Conservation (phyloP, 768 basidiomycete species). For the Boletus rubroflammeus region DNA sequence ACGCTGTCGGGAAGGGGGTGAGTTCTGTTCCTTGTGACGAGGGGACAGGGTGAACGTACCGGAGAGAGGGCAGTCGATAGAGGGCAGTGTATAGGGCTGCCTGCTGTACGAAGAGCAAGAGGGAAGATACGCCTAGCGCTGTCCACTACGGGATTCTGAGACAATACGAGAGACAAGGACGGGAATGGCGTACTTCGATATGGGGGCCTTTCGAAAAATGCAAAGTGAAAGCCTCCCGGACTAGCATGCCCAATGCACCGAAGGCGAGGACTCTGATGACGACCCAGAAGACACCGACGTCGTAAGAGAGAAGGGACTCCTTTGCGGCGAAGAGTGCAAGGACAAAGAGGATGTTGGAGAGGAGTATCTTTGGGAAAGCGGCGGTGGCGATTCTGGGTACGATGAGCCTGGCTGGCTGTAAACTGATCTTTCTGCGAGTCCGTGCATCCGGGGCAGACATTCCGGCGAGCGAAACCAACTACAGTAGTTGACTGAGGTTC, state of each 20-base stretch:
- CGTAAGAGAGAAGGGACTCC: constrained; percentile 61
- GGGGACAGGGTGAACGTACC: constrained; percentile 42
- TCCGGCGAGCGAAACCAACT: constrained; percentile 14
- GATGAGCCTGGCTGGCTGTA: constrained; percentile 46
- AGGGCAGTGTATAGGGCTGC: constrained; percentile 65
- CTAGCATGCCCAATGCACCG: constrained; percentile 60
- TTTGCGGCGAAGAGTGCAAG: constrained; percentile 60
- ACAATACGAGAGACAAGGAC: constrained; percentile 1
- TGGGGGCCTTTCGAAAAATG: constrained; percentile 50
- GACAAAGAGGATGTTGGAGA: constrained; percentile 63
- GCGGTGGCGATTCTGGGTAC: constrained; percentile 46
- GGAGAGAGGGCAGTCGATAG: constrained; percentile 60
- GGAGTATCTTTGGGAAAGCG: constrained; percentile 51
- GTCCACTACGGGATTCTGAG: constrained; percentile 53
- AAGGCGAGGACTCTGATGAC: constrained; percentile 69
- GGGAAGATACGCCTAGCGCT: constrained; percentile 61
- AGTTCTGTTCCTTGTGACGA: neutral
- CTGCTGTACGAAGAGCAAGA: constrained; percentile 66
- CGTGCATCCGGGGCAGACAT: constrained; percentile 68
- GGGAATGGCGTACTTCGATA: constrained; percentile 52
- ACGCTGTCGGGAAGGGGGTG: constrained; percentile 43
- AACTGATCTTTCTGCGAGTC: constrained; percentile 60
- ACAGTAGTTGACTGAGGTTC: too few species aligned
- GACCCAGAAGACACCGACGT: constrained; percentile 74
- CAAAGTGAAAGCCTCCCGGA: constrained; percentile 57